These are phyloP conservation scores for Tremella fuciformis DNA, from an alignment of 768 basidiomycete species.

Conservation along the genomic window DNA sequence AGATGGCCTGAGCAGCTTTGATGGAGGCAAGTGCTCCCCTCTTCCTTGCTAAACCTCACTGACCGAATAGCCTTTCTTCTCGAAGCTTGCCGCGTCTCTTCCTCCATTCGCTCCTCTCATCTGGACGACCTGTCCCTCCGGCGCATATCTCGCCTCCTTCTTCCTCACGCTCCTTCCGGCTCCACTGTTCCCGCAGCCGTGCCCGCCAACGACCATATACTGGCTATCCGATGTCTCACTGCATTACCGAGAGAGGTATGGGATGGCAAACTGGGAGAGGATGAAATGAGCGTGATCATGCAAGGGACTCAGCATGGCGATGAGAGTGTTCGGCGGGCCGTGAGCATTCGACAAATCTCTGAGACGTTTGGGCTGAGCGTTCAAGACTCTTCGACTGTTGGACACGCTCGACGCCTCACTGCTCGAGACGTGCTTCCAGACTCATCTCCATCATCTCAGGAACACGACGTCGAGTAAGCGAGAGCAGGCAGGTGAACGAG, in stretches of 20 bases:
- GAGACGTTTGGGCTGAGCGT: not conserved
- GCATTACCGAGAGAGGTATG: constrained; percentile 19
- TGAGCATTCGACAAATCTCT: constrained; percentile 10
- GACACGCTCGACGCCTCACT: not conserved
- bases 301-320: constrained; percentile 36
- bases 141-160: not conserved
- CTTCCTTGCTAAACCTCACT: not conserved
- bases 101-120: not conserved
- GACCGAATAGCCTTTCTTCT: constrained; percentile 23
- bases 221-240: constrained; percentile 32
- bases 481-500: constrained; percentile 20
- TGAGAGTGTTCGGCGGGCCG: constrained; percentile 28
- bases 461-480: not conserved
- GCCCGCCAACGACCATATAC: constrained; percentile 15
- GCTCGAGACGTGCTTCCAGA: constrained; percentile 1
- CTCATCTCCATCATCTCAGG: not conserved
- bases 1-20: not conserved
- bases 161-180: constrained; percentile 2
- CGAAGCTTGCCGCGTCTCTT: constrained; percentile 13
- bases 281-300: constrained; percentile 40
- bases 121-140: not conserved
- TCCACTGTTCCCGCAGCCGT: not conserved
- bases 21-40: constrained; percentile 12
- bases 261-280: constrained; percentile 31
- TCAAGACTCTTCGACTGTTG: not conserved